These are phyloP conservation scores for Carex sylvatica DNA, from an alignment of 202 grass and related monocot genomes.

Conservation along the genomic window DNA sequence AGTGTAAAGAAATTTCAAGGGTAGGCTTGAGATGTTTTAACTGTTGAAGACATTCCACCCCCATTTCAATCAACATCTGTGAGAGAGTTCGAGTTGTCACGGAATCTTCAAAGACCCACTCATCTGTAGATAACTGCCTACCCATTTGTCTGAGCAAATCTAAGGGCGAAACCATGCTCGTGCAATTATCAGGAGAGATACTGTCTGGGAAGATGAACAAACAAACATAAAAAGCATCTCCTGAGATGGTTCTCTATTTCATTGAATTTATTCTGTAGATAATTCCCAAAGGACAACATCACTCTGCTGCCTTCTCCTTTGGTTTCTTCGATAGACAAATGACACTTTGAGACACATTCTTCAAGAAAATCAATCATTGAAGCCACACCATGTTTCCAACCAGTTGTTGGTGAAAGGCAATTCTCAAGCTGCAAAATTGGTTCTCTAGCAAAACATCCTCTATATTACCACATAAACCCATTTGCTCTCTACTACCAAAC, in stretches of 20 bases:
- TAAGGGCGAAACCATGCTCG: constrained; percentile 33
- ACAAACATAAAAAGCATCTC: constrained; percentile 44
- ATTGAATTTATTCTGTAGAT: constrained; percentile 45
- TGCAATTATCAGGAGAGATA: constrained; percentile 31
- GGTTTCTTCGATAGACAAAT: constrained; percentile 39
- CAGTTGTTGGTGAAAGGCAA: constrained; percentile 57
- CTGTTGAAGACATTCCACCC: constrained; percentile 33
- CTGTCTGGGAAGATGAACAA: constrained; percentile 43
- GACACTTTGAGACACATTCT: constrained; percentile 36
- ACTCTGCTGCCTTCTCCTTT: constrained; percentile 20
- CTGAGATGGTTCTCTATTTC: constrained; percentile 22
- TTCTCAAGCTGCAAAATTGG: constrained; percentile 51
- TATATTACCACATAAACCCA: constrained; percentile 58
- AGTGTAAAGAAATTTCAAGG: constrained; percentile 32
- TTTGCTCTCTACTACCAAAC: constrained; percentile 50
- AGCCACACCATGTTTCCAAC: constrained; percentile 42
- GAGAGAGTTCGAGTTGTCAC: not conserved
- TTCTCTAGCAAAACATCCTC: constrained; percentile 63
- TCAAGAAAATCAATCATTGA: too few relatives aligned
- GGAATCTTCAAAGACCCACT: constrained; percentile 27
- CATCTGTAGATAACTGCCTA: constrained; percentile 19
- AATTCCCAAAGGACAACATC: constrained; percentile 32
- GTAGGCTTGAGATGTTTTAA: constrained; percentile 39
- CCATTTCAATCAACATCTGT: constrained; percentile 33
- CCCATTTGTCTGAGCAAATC: constrained; percentile 35